Evolutionary conservation across 768 basidiomycete species (phyloP).

Genomic region (Boletus huronensis): DNA sequence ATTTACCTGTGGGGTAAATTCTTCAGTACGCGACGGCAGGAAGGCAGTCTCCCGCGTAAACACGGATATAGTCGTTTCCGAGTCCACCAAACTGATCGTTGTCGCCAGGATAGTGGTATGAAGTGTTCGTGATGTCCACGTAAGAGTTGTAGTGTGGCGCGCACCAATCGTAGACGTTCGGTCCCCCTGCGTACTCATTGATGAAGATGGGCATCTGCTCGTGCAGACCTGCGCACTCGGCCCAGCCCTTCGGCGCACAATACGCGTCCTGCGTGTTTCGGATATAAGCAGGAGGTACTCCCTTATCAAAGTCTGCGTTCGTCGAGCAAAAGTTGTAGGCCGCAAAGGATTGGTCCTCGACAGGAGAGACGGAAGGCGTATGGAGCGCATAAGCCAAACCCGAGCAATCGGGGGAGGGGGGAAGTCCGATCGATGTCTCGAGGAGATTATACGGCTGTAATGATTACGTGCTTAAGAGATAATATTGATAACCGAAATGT

Average conservation of each 20-base stretch:
- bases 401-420: conserved; percentile 22
- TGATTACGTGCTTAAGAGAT: conserved; percentile 19
- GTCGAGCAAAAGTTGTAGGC: conserved; percentile 17
- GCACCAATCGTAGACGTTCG: conserved; percentile 26
- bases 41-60: conserved; percentile 13
- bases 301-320: conserved; percentile 9
- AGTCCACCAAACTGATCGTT: conserved; percentile 7
- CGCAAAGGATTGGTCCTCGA: conserved; percentile 23
- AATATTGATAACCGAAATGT: conserved; percentile 8
- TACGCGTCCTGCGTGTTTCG: conserved; percentile 21
- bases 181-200: conserved; percentile 21
- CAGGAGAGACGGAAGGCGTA: conserved; percentile 26
- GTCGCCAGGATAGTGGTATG: conserved; percentile 11
- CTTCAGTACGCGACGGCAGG: conserved; percentile 22
- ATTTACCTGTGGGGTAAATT: neutral
- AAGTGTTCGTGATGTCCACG: neutral
- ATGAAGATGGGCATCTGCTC: conserved; percentile 29
- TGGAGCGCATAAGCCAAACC: conserved; percentile 22
- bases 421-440: conserved; percentile 29
- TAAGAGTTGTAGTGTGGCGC: conserved; percentile 16
- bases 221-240: conserved; percentile 17
- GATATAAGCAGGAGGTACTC: conserved; percentile 9
- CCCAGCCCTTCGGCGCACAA: conserved; percentile 27
- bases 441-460: conserved; percentile 34
- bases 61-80: conserved; percentile 16